Conservation (phyloP, 2,329 filamentous ascomycete species). For the Calonectria crousiana region DNA sequence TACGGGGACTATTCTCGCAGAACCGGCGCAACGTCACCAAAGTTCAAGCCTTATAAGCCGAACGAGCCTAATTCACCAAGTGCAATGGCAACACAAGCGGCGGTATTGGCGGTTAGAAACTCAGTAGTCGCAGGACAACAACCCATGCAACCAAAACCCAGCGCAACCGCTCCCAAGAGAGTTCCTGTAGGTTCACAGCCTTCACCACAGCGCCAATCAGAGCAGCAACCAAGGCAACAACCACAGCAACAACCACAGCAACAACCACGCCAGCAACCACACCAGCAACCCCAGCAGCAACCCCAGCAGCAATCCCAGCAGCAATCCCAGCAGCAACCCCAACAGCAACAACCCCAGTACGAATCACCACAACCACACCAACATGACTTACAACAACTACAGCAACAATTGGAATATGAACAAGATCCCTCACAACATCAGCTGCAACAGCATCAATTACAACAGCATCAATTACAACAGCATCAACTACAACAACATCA, state of each 20-base stretch:
- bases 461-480: too few species aligned
- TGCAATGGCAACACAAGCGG: background rate
- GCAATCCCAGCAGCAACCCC: too few species aligned
- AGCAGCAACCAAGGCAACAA: background rate
- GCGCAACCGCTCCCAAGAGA: background rate
- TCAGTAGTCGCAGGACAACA: background rate
- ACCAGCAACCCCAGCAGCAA: background rate
- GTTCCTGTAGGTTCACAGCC: background rate
- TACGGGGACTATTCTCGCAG: background rate
- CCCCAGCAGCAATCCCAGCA: background rate
- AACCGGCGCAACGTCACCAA: background rate
- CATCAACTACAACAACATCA: too few species aligned
- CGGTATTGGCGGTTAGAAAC: background rate
- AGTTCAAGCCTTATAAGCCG: background rate
- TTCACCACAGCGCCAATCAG: background rate
- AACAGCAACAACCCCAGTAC: too few species aligned
- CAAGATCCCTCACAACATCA: too few species aligned
- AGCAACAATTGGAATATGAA: too few species aligned
- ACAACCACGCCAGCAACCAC: background rate
- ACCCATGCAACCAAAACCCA: background rate
- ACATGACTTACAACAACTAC: too few species aligned
- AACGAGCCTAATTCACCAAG: background rate
- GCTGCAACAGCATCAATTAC: too few species aligned
- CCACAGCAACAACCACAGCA: background rate
- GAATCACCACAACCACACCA: too few species aligned